A percentile compares a stretch with the other conserved stretches of the same genome.
Evolutionary conservation across 768 basidiomycete species (phyloP).

Genomic region (Mycena galopus): DNA sequence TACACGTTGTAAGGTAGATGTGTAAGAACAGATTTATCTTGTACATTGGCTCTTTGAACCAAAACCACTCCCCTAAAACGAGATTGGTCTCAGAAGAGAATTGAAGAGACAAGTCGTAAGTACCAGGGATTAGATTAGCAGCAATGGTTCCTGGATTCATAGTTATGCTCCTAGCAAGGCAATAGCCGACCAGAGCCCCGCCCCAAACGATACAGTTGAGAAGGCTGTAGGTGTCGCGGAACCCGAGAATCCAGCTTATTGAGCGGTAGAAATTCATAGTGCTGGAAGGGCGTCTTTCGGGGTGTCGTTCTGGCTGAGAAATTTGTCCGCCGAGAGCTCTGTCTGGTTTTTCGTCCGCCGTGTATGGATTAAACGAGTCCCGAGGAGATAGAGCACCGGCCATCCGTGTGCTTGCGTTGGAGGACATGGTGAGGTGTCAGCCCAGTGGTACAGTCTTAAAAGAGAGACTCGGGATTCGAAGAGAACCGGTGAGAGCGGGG

Average conservation of each 20-base stretch:
- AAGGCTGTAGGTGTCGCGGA: conserved; percentile 41
- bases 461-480: background rate
- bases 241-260: conserved; percentile 44
- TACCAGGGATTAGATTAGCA: conserved; percentile 13
- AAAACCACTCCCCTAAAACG: conserved; percentile 43
- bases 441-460: background rate
- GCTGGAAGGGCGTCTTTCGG: background rate
- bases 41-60: conserved; percentile 38
- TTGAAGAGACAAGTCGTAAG: background rate
- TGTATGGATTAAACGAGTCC: conserved; percentile 11
- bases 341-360: conserved; percentile 1
- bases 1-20: conserved; percentile 44
- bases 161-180: conserved; percentile 36
- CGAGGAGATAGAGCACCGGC: conserved; percentile 6
- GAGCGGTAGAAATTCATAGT: conserved; percentile 35
- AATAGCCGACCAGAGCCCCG: conserved; percentile 44
- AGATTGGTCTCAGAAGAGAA: background rate
- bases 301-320: background rate
- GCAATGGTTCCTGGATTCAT: conserved; percentile 33
- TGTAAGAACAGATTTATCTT: conserved; percentile 41
- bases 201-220: conserved; percentile 43
- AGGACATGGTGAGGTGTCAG: conserved; percentile 19
- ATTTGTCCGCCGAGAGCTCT: background rate
- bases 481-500: background rate
- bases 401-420: background rate